Conservation (phyloP, 495 filamentous ascomycete genomes). For the Neurospora pannonica region DNA sequence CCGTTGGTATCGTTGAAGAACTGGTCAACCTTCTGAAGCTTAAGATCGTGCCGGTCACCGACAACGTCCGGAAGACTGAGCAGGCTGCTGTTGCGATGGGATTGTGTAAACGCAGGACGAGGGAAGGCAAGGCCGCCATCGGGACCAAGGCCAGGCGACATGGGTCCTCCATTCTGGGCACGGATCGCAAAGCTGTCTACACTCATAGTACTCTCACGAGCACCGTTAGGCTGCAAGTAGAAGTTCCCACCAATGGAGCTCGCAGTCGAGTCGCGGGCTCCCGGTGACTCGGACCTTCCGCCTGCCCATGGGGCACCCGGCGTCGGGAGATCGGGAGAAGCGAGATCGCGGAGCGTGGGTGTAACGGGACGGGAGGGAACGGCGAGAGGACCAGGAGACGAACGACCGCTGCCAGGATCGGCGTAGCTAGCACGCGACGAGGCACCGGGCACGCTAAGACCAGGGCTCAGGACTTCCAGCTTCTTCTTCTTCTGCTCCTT, state of each 20-base stretch:
- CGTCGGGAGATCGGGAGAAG: slow-evolving; percentile 15
- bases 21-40: slow-evolving; percentile 55
- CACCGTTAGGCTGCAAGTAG: slow-evolving; percentile 14
- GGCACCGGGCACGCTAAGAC: slow-evolving; percentile 9
- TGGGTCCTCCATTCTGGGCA: slow-evolving; percentile 30
- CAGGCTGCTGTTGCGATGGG: slow-evolving; percentile 24
- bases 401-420: slow-evolving; percentile 8
- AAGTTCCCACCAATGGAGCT: slow-evolving; percentile 9
- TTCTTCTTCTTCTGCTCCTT: slow-evolving; percentile 28
- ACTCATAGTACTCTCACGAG: slow-evolving; percentile 24
- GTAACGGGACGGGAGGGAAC: slow-evolving; percentile 6
- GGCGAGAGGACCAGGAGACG: slow-evolving; percentile 1
- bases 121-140: slow-evolving; percentile 19
- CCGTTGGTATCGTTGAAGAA: slow-evolving; percentile 59
- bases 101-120: slow-evolving; percentile 15
- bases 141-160: slow-evolving; percentile 20
- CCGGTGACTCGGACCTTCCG: slow-evolving; percentile 13
- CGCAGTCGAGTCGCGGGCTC: slow-evolving; percentile 11
- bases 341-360: slow-evolving; percentile 3
- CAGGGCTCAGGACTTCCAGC: slow-evolving; percentile 14
- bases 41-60: slow-evolving; percentile 52
- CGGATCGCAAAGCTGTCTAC: slow-evolving; percentile 30
- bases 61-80: slow-evolving; percentile 48
- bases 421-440: slow-evolving; percentile 16
- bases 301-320: slow-evolving; percentile 13